Conservation (phyloP, 208 protist genomes). For the Crithidia thermophila region DNA sequence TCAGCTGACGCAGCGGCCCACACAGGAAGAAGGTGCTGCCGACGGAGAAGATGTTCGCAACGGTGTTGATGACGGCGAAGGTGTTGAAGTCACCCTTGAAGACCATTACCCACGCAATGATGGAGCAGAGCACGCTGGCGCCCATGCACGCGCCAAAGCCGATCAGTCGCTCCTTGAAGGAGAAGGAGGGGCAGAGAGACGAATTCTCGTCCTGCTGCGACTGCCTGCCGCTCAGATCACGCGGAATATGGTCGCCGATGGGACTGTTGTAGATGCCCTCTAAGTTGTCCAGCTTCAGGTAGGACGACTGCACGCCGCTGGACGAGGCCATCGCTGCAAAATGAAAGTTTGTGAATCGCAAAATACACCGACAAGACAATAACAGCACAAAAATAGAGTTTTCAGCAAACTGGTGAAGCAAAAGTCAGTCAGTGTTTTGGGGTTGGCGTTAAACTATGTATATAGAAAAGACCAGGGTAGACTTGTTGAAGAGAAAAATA, state of each 20-base stretch:
- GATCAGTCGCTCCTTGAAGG: constrained; percentile 62
- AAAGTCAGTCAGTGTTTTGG: too few relatives aligned
- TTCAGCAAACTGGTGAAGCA: too few relatives aligned
- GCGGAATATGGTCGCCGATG: constrained; percentile 8
- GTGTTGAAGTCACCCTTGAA: constrained; percentile 52
- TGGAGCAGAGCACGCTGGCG: constrained; percentile 53
- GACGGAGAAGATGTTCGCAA: constrained; percentile 62
- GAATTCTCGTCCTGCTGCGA: constrained; percentile 25
- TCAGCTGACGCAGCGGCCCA: constrained; percentile 59
- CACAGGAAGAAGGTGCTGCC: constrained; percentile 69
- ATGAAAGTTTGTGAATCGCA: not conserved
- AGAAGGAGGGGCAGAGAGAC: constrained; percentile 44
- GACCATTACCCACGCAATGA: constrained; percentile 61
- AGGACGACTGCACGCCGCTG: constrained; percentile 17
- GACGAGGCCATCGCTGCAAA: not conserved
- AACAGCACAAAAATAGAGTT: too few relatives aligned
- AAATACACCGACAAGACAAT: not conserved
- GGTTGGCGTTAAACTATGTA: too few relatives aligned
- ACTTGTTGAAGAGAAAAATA: too few relatives aligned
- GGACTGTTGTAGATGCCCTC: constrained; percentile 27
- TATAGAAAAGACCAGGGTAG: too few relatives aligned
- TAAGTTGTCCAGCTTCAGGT: constrained; percentile 31
- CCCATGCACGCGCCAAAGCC: constrained; percentile 48
- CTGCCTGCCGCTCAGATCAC: not conserved
- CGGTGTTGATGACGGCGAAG: constrained; percentile 66